These are phyloP conservation scores for Sanghuangporus weigelae DNA, from an alignment of 1,284 basidiomycete species.

Conservation along the genomic window DNA sequence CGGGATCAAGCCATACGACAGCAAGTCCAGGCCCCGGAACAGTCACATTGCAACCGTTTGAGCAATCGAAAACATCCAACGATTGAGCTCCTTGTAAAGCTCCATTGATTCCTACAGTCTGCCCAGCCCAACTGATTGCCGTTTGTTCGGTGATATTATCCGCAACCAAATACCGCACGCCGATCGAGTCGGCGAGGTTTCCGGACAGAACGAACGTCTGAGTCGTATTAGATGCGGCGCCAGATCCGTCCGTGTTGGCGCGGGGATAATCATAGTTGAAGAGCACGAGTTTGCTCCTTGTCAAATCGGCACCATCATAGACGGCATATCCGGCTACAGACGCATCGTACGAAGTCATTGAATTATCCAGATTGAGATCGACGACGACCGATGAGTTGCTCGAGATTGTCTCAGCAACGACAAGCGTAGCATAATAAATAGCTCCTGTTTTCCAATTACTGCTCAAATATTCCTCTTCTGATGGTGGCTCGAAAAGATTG, in stretches of 20 bases:
- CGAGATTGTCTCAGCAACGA: conserved; percentile 48
- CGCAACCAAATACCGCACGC: conserved; percentile 41
- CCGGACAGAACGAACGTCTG: conserved; percentile 21
- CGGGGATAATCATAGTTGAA: conserved; percentile 47
- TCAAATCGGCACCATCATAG: conserved; percentile 39
- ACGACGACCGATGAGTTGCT: conserved; percentile 42
- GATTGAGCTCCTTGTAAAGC: conserved; percentile 36
- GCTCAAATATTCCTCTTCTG: conserved; percentile 27
- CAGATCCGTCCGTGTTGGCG: conserved; percentile 24
- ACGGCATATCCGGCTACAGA: conserved; percentile 53
- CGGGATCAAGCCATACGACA: conserved; percentile 30
- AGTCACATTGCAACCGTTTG: conserved; percentile 30
- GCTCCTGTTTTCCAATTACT: conserved; percentile 45
- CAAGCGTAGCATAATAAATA: conserved; percentile 53
- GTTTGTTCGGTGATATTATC: conserved; percentile 44
- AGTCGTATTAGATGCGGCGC: not conserved
- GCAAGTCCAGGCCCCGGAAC: conserved; percentile 43
- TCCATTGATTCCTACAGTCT: conserved; percentile 34
- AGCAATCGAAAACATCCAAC: conserved; percentile 35
- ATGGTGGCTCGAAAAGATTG: conserved; percentile 45
- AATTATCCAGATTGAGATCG: conserved; percentile 45
- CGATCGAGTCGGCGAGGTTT: conserved; percentile 31
- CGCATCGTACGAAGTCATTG: conserved; percentile 26
- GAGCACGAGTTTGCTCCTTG: conserved; percentile 43
- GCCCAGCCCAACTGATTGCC: conserved; percentile 54